A percentile compares a stretch with the other conserved stretches of the same genome.
phyloP scores from a whole-genome alignment of 2,329 filamentous ascomycete species.

The Byssochlamys sp. region DNA sequence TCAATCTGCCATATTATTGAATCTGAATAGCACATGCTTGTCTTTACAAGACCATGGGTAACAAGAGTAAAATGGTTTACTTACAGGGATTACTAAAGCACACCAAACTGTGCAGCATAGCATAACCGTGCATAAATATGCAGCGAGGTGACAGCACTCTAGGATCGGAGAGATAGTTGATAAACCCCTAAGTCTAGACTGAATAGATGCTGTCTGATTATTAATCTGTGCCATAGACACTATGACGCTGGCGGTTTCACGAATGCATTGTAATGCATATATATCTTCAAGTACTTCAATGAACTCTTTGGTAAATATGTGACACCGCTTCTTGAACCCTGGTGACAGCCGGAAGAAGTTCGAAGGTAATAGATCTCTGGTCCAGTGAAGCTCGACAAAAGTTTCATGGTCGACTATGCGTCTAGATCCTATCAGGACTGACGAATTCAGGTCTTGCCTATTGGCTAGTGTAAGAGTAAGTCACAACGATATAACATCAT shows the following conservation, averaged over 20 bases:
- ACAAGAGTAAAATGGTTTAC: conserved; percentile 8
- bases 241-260: conserved; percentile 18
- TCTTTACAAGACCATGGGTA: conserved; percentile 6
- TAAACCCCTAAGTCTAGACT: conserved; percentile 28
- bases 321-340: conserved; percentile 20
- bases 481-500: not conserved
- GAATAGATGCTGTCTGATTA: conserved; percentile 35
- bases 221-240: conserved; percentile 26
- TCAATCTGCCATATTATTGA: too few species aligned
- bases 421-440: conserved; percentile 29
- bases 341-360: conserved; percentile 22
- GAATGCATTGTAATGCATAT: conserved; percentile 31
- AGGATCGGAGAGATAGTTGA: conserved; percentile 12
- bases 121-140: conserved; percentile 35
- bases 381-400: conserved; percentile 35
- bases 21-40: not conserved
- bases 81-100: conserved; percentile 30
- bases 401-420: conserved; percentile 35
- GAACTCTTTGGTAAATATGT: conserved; percentile 22
- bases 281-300: conserved; percentile 32
- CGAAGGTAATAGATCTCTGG: conserved; percentile 22
- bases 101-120: conserved; percentile 36
- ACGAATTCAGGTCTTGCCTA: conserved; percentile 39
- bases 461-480: conserved; percentile 2
- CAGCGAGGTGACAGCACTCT: conserved; percentile 31